These are phyloP conservation scores for Populus hybrid DNA, from an alignment of 441 rosid species.

Conservation along the genomic window DNA sequence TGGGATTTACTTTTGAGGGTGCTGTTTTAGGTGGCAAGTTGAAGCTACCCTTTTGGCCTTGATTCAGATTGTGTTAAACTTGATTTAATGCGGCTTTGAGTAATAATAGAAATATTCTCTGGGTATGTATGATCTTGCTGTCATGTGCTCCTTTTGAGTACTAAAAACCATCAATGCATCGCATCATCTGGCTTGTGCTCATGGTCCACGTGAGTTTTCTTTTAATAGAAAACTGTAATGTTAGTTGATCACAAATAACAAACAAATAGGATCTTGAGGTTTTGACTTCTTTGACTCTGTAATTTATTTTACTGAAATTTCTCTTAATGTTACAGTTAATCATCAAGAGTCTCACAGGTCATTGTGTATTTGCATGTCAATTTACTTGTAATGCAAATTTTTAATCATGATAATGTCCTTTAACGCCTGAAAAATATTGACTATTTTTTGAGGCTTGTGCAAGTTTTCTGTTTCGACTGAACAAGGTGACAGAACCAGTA, in stretches of 20 bases:
- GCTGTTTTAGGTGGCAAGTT: background rate
- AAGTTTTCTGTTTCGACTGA: background rate
- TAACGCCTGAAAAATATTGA: background rate
- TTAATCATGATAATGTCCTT: background rate
- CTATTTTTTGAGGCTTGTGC: background rate
- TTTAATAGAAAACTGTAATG: background rate
- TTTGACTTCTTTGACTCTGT: background rate
- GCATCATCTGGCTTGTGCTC: background rate
- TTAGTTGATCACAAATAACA: background rate
- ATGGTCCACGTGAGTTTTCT: background rate
- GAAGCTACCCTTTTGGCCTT: background rate
- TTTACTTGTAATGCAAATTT: background rate
- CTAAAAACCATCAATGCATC: background rate
- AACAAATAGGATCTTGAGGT: background rate
- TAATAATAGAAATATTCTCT: slow-evolving; percentile 8
- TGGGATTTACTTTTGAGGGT: background rate
- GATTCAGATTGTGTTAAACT: background rate
- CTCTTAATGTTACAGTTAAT: background rate
- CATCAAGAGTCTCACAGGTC: background rate
- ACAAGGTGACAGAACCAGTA: background rate
- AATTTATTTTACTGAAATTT: background rate
- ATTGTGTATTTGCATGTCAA: background rate
- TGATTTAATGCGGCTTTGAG: background rate
- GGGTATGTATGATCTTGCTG: background rate
- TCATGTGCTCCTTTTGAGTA: background rate